Conservation (phyloP, 139 green algal species). For the Coccomyxa sp. region DNA sequence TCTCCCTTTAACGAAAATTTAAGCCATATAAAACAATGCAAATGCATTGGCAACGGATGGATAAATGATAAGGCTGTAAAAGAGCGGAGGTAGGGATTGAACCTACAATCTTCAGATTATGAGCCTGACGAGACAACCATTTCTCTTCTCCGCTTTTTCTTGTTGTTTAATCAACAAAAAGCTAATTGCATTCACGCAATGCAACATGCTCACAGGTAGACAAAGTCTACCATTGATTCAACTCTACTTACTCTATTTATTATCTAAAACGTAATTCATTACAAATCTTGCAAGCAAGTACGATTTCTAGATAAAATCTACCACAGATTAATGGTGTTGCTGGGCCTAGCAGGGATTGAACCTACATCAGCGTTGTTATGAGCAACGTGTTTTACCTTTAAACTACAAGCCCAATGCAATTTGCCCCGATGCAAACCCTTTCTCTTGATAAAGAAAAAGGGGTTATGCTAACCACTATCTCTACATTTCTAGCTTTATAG, state of each 20-base stretch:
- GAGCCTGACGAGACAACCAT: constrained; percentile 29
- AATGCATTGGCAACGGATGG: no score
- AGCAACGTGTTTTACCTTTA: constrained; percentile 3
- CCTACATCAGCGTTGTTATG: not conserved
- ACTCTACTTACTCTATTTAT: no score
- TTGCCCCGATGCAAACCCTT: no score
- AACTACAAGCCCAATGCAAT: not conserved
- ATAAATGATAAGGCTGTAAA: no score
- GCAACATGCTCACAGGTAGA: no score
- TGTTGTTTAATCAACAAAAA: constrained; percentile 10
- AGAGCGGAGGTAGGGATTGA: constrained; percentile 55
- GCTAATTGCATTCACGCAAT: not conserved
- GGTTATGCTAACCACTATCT: no score
- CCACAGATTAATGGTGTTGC: not conserved
- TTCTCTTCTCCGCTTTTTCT: constrained; percentile 1
- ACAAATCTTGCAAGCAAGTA: not conserved
- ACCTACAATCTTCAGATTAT: constrained; percentile 60
- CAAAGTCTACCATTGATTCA: no score
- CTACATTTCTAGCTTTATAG: no score
- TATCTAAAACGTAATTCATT: not conserved
- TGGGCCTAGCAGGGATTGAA: not conserved
- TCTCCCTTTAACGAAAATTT: no score
- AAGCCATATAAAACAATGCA: no score
- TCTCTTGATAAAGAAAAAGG: no score
- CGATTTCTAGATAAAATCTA: no score